Base-by-base conservation (phyloP, 495 filamentous ascomycete genomes). In the Aspergillus leporis region DNA sequence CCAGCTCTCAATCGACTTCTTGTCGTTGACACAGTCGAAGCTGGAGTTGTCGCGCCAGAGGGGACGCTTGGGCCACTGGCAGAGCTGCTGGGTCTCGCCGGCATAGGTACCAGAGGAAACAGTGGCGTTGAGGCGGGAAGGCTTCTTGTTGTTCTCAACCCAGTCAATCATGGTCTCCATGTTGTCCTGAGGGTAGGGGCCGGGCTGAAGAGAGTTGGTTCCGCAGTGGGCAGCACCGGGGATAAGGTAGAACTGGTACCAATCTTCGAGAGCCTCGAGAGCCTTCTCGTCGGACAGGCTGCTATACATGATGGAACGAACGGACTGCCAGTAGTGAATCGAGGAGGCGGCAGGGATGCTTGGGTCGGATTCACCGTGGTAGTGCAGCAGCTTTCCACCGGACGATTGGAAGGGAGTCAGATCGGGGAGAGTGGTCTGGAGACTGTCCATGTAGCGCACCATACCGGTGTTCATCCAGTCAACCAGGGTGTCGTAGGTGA, bases 351-450 rank as follows among this genome's bases (percentile, higher is more conserved):
- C 65, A 16, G 81, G 80, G 55, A 85, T 74, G 32, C 64, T 66
- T 41, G 68, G 65, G 63, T 83, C 82, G 0, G 75, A 72, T 65
- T 83, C 81, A 14, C 82, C 81, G 62, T 85, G 81, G 61, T 74
- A 77, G 61, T 78, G 78, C 14, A 85, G 55, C 4, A 74, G 51
- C 64, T 84, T 84, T 9, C 78, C 78, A 12, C 81, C 79, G 3
- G 66, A 59, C 9, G 65, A 36, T 23, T 77, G 70, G 61, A 78
- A 82, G 0, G 65, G 47, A 0, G 64, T 71, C 2, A 83, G 64
- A 45, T 85, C 81, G 5, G 80, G 76, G 62, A 73, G 71, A 7
- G 71, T 70, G 23, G 70, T 70, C 53, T 72, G 69, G 45, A 72
- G 61, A 21, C 53, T 62, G 55, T 66, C 67, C 46, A 72, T 54